Conservation (phyloP, 1,139 yeast genomes). For the Petasospora rhodanensis region DNA sequence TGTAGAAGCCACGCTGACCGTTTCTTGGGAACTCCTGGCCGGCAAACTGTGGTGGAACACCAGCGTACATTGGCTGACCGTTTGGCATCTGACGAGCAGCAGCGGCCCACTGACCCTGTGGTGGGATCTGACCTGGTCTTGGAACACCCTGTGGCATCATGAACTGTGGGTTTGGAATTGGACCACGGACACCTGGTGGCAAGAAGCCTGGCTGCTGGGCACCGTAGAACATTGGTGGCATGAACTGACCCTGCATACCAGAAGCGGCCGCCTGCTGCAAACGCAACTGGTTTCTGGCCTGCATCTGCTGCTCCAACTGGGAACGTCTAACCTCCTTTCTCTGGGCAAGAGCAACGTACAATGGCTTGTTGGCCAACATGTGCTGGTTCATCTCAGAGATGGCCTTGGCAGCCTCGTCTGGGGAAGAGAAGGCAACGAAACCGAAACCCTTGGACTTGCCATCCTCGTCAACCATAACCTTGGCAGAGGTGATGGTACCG, state of each 20-base stretch:
- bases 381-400: slow-evolving; percentile 98
- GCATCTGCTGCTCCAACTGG: slow-evolving; percentile 96
- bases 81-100: slow-evolving; percentile 66
- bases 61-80: slow-evolving; percentile 83
- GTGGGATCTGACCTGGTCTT: slow-evolving; percentile 44
- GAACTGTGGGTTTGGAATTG: slow-evolving; percentile 88
- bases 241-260: slow-evolving; percentile 93
- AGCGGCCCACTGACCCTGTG: slow-evolving; percentile 67
- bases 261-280: slow-evolving; percentile 85
- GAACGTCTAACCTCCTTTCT: slow-evolving; percentile 97
- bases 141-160: too few relatives aligned
- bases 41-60: slow-evolving; percentile 89
- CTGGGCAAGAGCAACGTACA: slow-evolving; percentile 98
- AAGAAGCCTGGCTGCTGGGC: slow-evolving; percentile 77
- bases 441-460: slow-evolving; percentile 99
- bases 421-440: slow-evolving; percentile 95
- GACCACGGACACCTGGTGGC: slow-evolving; percentile 81
- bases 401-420: slow-evolving; percentile 99
- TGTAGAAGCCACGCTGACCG: slow-evolving; percentile 21
- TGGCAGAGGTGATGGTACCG: slow-evolving; percentile 91
- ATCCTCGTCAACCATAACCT: slow-evolving; percentile 91
- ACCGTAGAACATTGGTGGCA: slow-evolving; percentile 89
- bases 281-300: slow-evolving; percentile 98
- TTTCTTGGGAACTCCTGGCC: slow-evolving; percentile 52
- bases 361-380: slow-evolving; percentile 92